These are phyloP conservation scores for Nakataea oryzae DNA, from an alignment of 2,329 filamentous ascomycete species.

Conservation along the genomic window DNA sequence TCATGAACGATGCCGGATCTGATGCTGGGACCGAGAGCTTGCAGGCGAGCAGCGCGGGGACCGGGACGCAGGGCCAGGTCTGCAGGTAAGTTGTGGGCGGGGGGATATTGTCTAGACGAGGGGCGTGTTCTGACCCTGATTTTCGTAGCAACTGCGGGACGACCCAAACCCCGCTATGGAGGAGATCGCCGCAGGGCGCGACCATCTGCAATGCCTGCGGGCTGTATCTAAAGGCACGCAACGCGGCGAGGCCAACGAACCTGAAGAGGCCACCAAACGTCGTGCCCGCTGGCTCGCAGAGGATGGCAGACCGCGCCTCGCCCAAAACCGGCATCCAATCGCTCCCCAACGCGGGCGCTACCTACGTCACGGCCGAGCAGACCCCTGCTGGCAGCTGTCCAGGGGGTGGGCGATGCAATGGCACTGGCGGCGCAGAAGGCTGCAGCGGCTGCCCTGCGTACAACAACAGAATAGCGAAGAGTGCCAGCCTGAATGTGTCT, in stretches of 20 bases:
- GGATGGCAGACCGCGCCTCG: conserved; percentile 27
- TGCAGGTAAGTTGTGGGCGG: conserved; percentile 49
- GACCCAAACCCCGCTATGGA: conserved; percentile 88
- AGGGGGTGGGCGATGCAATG: conserved; percentile 89
- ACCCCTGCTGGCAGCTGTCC: conserved; percentile 80
- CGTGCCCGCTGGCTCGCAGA: conserved; percentile 31
- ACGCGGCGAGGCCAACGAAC: conserved; percentile 81
- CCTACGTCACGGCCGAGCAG: conserved; percentile 69
- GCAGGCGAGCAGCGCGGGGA: conserved; percentile 24
- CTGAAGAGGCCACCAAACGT: conserved; percentile 64
- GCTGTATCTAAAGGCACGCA: conserved; percentile 86
- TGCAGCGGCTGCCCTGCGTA: conserved; percentile 94
- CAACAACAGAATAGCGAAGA: conserved; percentile 93
- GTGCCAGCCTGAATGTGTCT: conserved; percentile 54
- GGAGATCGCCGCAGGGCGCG: conserved; percentile 81
- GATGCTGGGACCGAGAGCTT: conserved; percentile 7
- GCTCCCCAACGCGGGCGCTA: conserved; percentile 39
- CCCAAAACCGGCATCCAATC: conserved; percentile 27
- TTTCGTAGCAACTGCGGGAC: conserved; percentile 78
- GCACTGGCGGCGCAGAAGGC: conserved; percentile 87
- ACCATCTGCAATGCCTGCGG: conserved; percentile 98
- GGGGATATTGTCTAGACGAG: neutral
- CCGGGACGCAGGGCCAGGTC: conserved; percentile 40
- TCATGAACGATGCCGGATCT: conserved; percentile 8
- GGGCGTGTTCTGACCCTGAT: neutral